Percentiles rank a stretch among this genome's conserved stretches.
Conservation (phyloP, 2,329 filamentous ascomycete species). For the Stagonosporopsis vannaccii region DNA sequence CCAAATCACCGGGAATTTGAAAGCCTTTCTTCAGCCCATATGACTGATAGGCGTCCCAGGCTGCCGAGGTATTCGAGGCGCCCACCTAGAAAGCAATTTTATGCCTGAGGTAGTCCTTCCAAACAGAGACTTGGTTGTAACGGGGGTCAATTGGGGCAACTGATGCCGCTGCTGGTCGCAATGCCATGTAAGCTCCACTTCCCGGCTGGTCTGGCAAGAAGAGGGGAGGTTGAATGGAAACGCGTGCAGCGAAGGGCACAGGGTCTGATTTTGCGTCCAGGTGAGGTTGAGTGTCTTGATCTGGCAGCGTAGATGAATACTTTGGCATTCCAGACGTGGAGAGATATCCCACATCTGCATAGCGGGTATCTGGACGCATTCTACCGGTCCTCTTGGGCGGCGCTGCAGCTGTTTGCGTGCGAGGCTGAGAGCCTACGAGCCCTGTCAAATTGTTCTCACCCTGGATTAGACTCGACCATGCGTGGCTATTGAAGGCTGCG, state of each 20-base stretch:
- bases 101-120: background rate
- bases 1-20: conserved; percentile 3
- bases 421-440: background rate
- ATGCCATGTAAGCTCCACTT: background rate
- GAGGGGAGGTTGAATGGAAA: background rate
- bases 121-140: background rate
- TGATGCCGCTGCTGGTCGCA: background rate
- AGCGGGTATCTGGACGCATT: conserved; percentile 2
- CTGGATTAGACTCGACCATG: background rate
- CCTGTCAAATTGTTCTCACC: background rate
- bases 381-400: background rate
- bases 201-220: background rate
- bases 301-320: background rate
- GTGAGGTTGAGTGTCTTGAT: background rate
- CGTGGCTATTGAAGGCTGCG: background rate
- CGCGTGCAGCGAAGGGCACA: background rate
- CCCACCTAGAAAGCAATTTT: conserved; percentile 6
- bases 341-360: background rate
- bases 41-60: conserved; percentile 1
- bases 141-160: background rate
- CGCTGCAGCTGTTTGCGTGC: background rate
- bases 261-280: background rate
- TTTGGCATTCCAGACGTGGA: background rate
- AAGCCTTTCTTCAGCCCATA: conserved; percentile 1
- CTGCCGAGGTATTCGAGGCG: background rate